phyloP scores from a whole-genome alignment of 179 eudicot species.

The Drosera spatulata region DNA sequence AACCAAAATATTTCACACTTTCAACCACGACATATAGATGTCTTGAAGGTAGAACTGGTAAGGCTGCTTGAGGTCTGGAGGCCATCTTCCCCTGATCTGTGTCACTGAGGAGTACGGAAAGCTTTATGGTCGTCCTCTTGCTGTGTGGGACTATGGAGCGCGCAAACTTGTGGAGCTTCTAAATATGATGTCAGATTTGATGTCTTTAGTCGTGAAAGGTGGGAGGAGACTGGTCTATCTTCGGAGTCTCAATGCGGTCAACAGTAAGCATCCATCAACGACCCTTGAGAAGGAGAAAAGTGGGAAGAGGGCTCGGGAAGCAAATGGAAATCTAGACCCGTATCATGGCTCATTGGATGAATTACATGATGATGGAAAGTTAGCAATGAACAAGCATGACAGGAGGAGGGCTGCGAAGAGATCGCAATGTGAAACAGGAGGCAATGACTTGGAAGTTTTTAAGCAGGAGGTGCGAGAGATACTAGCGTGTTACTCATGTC shows the following conservation, averaged over 20 bases:
- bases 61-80: slow-evolving; percentile 75
- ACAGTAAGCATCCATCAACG: slow-evolving; percentile 23
- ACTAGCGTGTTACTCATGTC: slow-evolving; percentile 68
- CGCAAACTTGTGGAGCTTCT: slow-evolving; percentile 70
- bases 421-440: slow-evolving; percentile 12
- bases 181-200: slow-evolving; percentile 53
- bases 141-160: no score
- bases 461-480: slow-evolving; percentile 84
- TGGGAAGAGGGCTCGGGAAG: slow-evolving; percentile 48
- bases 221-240: slow-evolving; percentile 50
- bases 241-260: slow-evolving; percentile 24
- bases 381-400: slow-evolving; percentile 32
- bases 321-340: slow-evolving; percentile 21
- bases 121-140: no score
- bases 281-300: slow-evolving; percentile 41
- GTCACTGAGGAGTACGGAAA: slow-evolving; percentile 71
- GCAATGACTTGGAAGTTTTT: slow-evolving; percentile 34
- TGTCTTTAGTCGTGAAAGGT: slow-evolving; percentile 59
- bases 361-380: slow-evolving; percentile 64
- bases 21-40: slow-evolving; percentile 77
- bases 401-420: slow-evolving; percentile 13
- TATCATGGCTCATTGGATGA: slow-evolving; percentile 62
- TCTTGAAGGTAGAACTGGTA: slow-evolving; percentile 64
- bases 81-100: slow-evolving; percentile 54
- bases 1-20: no score